Conservation (phyloP, 495 filamentous ascomycete genomes). For the Xylaria curta region DNA sequence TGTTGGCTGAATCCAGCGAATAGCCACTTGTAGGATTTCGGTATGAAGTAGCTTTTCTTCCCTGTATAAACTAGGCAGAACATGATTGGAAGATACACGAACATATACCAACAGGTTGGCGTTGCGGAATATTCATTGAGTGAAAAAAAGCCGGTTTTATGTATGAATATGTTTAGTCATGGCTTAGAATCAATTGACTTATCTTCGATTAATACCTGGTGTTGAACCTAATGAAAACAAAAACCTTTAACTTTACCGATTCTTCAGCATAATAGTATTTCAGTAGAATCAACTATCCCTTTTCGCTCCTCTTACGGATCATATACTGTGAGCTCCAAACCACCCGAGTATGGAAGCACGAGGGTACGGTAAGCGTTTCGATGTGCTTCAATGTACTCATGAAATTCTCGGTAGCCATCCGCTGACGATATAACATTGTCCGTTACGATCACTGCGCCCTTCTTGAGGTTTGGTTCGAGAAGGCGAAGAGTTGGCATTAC, state of each 20-base stretch:
- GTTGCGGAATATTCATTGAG: background rate
- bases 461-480: conserved; percentile 50
- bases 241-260: background rate
- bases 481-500: conserved; percentile 57
- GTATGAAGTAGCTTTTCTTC: background rate
- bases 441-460: conserved; percentile 56
- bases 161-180: background rate
- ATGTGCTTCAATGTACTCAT: conserved; percentile 34
- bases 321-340: conserved; percentile 43
- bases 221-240: background rate
- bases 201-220: background rate
- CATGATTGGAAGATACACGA: background rate
- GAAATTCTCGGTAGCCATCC: conserved; percentile 43
- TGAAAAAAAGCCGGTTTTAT: background rate
- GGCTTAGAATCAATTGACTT: background rate
- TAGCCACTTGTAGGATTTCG: too few species aligned
- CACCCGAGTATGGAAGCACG: conserved; percentile 43
- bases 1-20: too few species aligned
- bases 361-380: conserved; percentile 40
- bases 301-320: background rate
- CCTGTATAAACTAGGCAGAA: background rate
- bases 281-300: background rate
- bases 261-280: background rate
- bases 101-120: background rate
- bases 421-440: conserved; percentile 54